Conservation (phyloP, 352 stramenopile species). For the Phytophthora gonapodyides region DNA sequence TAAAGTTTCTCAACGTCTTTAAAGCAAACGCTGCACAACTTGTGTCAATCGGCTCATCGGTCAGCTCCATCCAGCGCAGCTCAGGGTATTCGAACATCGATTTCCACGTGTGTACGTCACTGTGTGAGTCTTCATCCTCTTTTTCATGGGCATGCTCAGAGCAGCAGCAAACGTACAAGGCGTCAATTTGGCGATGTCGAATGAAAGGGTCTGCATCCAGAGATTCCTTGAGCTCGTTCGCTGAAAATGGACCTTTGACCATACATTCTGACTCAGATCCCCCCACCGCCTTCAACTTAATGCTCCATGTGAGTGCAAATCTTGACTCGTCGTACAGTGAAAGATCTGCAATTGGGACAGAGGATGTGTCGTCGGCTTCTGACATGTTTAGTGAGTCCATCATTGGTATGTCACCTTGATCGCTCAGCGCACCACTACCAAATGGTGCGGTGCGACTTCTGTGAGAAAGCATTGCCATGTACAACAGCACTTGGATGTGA, state of each 20-base stretch:
- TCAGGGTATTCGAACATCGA: constrained; percentile 67
- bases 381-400: constrained; percentile 63
- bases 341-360: constrained; percentile 67
- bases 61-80: constrained; percentile 82
- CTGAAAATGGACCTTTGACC: constrained; percentile 54
- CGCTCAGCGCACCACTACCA: constrained; percentile 17
- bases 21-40: constrained; percentile 54
- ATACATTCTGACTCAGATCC: constrained; percentile 24
- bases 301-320: constrained; percentile 68
- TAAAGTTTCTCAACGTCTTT: constrained; percentile 64
- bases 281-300: constrained; percentile 40
- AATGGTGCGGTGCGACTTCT: constrained; percentile 23
- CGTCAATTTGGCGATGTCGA: constrained; percentile 39
- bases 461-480: constrained; percentile 67
- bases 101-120: constrained; percentile 57
- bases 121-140: constrained; percentile 32
- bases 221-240: constrained; percentile 59
- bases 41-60: constrained; percentile 62
- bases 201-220: constrained; percentile 50
- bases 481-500: constrained; percentile 64
- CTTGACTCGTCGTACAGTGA: constrained; percentile 66
- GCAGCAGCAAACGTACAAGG: constrained; percentile 71
- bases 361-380: constrained; percentile 49
- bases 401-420: constrained; percentile 65
- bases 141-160: constrained; percentile 33